These are phyloP conservation scores for Kwoniella europaea DNA, from an alignment of 768 basidiomycete species.

Conservation along the genomic window DNA sequence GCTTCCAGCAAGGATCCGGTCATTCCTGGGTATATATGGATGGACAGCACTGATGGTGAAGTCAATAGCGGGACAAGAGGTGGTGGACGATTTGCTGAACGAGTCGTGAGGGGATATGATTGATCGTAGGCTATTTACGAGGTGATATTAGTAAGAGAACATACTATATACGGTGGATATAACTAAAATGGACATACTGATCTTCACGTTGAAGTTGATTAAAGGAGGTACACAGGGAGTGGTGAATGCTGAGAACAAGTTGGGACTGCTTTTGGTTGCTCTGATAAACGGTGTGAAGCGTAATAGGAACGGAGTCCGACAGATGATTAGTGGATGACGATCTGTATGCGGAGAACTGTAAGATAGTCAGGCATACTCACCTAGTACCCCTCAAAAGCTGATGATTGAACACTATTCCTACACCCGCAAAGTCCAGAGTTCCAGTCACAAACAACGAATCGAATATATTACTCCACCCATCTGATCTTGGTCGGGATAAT, in stretches of 20 bases:
- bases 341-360: too few species aligned
- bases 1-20: slow-evolving; percentile 46
- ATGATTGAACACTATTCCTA: slow-evolving; percentile 51
- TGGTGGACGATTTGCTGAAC: slow-evolving; percentile 39
- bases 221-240: slow-evolving; percentile 46
- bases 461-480: slow-evolving; percentile 51
- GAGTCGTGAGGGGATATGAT: slow-evolving; percentile 17
- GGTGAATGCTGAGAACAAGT: slow-evolving; percentile 45
- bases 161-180: too few species aligned
- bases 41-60: slow-evolving; percentile 41
- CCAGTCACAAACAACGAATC: slow-evolving; percentile 50
- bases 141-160: not conserved
- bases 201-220: slow-evolving; percentile 52
- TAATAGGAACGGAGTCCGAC: too few species aligned
- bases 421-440: slow-evolving; percentile 42
- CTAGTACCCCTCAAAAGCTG: slow-evolving; percentile 45
- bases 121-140: slow-evolving; percentile 23
- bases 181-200: slow-evolving; percentile 40
- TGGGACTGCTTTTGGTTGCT: slow-evolving; percentile 49
- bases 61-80: slow-evolving; percentile 35
- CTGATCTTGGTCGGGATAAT: slow-evolving; percentile 44
- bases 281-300: slow-evolving; percentile 11
- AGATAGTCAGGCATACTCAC: slow-evolving; percentile 17
- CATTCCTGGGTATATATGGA: slow-evolving; percentile 48
- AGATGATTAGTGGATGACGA: too few species aligned